Evolutionary conservation across 2,329 filamentous ascomycete genomes (phyloP).

Genomic region (Hypoxylon sp.): DNA sequence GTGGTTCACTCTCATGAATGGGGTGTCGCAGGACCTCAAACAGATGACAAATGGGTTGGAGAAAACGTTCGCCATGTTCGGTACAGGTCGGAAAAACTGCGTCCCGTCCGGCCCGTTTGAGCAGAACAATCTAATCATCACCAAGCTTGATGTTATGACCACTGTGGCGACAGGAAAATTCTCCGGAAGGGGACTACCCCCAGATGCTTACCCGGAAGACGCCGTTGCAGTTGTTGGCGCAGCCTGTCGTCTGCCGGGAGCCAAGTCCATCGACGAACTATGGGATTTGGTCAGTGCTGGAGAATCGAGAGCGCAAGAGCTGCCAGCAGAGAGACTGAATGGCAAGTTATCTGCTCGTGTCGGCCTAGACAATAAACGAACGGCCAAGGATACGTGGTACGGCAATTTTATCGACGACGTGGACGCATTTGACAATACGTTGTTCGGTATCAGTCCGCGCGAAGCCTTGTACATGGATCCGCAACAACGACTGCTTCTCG

Average conservation of each 20-base stretch:
- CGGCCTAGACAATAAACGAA: neutral
- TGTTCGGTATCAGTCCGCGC: conserved; percentile 42
- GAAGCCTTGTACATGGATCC: conserved; percentile 43
- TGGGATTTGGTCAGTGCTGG: conserved; percentile 4
- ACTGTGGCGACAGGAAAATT: neutral
- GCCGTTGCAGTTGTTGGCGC: conserved; percentile 1
- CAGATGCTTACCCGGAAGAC: neutral
- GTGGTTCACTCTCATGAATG: conserved; percentile 5
- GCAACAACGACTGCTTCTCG: conserved; percentile 41
- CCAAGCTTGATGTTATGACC: conserved; percentile 6
- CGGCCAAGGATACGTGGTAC: neutral
- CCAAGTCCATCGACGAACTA: conserved; percentile 5
- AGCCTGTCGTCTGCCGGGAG: conserved; percentile 3
- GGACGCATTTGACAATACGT: conserved; percentile 39
- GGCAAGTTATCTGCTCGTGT: neutral
- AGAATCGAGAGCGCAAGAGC: neutral
- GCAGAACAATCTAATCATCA: neutral
- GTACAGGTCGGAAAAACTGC: conserved; percentile 6
- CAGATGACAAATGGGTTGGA: neutral
- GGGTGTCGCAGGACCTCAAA: conserved; percentile 1
- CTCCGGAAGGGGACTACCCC: neutral
- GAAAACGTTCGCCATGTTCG: conserved; percentile 6
- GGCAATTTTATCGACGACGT: neutral
- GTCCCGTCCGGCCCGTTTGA: conserved; percentile 6
- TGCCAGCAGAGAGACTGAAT: neutral